phyloP scores from a whole-genome alignment of 352 stramenopile genomes.

The Phytophthora pinifolia region DNA sequence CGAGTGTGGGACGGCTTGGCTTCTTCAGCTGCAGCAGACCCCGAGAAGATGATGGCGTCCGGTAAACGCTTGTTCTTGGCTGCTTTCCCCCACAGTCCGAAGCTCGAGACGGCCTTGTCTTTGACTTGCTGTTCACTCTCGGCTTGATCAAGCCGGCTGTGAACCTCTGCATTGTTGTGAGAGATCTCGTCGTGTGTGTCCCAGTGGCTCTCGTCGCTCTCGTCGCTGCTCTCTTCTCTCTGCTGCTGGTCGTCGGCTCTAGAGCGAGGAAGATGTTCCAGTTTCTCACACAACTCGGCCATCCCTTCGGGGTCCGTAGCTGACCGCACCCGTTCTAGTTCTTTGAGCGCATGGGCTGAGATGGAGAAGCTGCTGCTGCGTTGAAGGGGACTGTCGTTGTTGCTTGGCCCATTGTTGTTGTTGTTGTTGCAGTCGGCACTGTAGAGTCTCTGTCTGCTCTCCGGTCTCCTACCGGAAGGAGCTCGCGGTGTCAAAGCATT shows the following conservation, averaged over 20 bases:
- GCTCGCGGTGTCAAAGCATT: conserved; percentile 47
- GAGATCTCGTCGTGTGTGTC: conserved; percentile 17
- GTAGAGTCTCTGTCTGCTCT: conserved; percentile 26
- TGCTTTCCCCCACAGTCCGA: conserved; percentile 65
- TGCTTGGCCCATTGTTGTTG: conserved; percentile 13
- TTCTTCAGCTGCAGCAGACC: conserved; percentile 8
- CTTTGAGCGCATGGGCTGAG: conserved; percentile 46
- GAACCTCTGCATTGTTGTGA: conserved; percentile 15
- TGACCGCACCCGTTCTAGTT: conserved; percentile 42
- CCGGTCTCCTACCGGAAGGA: conserved; percentile 37
- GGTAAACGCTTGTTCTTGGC: conserved; percentile 40
- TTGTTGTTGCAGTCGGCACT: conserved; percentile 23
- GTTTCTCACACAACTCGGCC: conserved; percentile 21
- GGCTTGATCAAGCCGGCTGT: not conserved
- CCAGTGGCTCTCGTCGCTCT: conserved; percentile 27
- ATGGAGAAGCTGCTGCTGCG: conserved; percentile 70
- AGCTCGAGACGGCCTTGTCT: conserved; percentile 42
- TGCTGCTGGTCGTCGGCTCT: conserved; percentile 15
- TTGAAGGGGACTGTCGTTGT: conserved; percentile 30
- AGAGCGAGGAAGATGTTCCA: conserved; percentile 21
- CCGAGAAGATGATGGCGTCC: conserved; percentile 49
- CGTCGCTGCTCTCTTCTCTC: conserved; percentile 29
- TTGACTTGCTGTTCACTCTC: conserved; percentile 13
- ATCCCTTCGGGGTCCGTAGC: conserved; percentile 20
- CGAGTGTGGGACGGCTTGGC: conserved; percentile 2